These are phyloP conservation scores for Dendrocalamus latiflorus DNA, from an alignment of 202 grass and related monocot genomes.

Conservation along the genomic window DNA sequence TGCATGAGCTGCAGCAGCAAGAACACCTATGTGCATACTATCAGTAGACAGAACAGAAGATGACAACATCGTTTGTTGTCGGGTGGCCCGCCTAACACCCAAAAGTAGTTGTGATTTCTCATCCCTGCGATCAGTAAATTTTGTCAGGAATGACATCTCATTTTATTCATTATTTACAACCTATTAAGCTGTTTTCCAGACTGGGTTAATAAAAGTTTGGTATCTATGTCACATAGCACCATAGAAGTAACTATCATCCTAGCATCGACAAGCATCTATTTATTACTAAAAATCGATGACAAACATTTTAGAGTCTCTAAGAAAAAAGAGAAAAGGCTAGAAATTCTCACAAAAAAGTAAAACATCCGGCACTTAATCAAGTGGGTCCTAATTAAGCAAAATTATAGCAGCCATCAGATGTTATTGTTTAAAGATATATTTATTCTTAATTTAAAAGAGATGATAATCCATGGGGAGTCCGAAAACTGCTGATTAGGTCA, in stretches of 20 bases:
- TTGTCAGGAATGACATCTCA: background rate
- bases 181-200: background rate
- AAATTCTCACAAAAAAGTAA: too few species aligned
- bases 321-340: too few species aligned
- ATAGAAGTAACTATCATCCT: background rate
- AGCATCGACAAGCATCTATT: background rate
- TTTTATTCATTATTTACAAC: background rate
- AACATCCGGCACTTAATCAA: too few species aligned
- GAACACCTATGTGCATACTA: constrained; percentile 93
- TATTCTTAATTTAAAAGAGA: too few species aligned
- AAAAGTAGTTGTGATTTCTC: constrained; percentile 96
- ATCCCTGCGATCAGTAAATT: constrained; percentile 47
- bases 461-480: too few species aligned
- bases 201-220: background rate
- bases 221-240: background rate
- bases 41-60: constrained; percentile 92
- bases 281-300: too few species aligned
- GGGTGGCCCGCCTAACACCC: constrained; percentile 65
- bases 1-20: constrained; percentile 92
- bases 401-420: too few species aligned
- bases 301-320: too few species aligned
- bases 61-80: constrained; percentile 56
- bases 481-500: background rate
- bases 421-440: too few species aligned
- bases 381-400: too few species aligned